Conservation (phyloP, 2,329 filamentous ascomycete species). For the Penicillium sp. region DNA sequence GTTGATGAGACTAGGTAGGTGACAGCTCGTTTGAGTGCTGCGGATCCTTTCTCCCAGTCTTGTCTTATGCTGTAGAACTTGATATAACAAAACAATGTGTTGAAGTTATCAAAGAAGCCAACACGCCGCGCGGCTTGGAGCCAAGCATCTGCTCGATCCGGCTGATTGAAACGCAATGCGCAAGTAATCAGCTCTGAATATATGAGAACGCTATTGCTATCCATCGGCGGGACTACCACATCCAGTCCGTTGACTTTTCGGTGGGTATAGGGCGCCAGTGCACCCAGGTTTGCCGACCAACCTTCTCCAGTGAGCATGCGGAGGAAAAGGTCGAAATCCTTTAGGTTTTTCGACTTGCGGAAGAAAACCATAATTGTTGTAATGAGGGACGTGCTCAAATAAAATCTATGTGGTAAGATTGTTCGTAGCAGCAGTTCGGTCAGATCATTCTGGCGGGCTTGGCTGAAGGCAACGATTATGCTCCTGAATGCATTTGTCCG, state of each 20-base stretch:
- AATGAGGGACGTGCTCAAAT: conserved; percentile 37
- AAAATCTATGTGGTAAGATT: conserved; percentile 40
- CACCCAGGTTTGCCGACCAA: conserved; percentile 36
- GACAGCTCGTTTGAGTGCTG: conserved; percentile 34
- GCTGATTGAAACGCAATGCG: conserved; percentile 43
- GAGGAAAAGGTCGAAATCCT: conserved; percentile 42
- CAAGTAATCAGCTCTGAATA: conserved; percentile 39
- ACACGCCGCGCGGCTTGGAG: conserved; percentile 35
- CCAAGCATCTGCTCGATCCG: conserved; percentile 43
- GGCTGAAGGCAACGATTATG: conserved; percentile 41
- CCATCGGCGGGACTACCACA: conserved; percentile 37
- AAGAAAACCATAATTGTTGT: conserved; percentile 39
- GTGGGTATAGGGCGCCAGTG: conserved; percentile 25
- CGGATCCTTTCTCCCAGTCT: conserved; percentile 39
- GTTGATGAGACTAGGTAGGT: conserved; percentile 40
- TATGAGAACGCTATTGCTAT: conserved; percentile 35
- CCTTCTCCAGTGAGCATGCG: conserved; percentile 37
- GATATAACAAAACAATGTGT: conserved; percentile 39
- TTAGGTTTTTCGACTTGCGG: conserved; percentile 42
- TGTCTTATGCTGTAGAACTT: conserved; percentile 37
- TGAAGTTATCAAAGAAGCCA: conserved; percentile 40
- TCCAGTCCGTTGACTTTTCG: conserved; percentile 37
- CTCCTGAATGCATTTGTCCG: conserved; percentile 32
- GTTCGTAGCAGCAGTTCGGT: conserved; percentile 40
- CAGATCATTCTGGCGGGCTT: conserved; percentile 41